Conservation (phyloP, 768 basidiomycete species). For the Gautieria morchelliformis region DNA sequence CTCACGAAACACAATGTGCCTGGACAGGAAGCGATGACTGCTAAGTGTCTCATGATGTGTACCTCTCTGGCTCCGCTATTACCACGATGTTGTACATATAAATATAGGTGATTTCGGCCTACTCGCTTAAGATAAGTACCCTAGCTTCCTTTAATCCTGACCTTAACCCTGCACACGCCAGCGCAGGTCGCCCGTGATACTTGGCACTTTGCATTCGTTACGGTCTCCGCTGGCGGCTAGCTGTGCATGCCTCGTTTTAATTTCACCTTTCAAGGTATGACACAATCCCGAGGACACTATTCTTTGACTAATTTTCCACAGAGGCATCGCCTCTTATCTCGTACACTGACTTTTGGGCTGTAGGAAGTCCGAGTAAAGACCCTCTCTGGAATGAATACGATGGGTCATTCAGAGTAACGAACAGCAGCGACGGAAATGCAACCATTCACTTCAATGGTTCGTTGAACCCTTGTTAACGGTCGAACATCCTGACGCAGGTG, state of each 20-base stretch:
- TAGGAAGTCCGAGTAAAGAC: not conserved
- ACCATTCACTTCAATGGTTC: not conserved
- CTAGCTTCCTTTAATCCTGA: not conserved
- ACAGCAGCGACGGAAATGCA: not conserved
- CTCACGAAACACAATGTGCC: too few relatives aligned
- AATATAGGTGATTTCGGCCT: not conserved
- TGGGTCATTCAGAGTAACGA: not conserved
- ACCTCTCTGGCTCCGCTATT: too few relatives aligned
- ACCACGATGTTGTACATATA: too few relatives aligned
- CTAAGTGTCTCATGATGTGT: too few relatives aligned
- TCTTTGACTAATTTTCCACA: not conserved
- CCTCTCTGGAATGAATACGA: not conserved
- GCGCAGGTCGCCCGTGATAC: not conserved
- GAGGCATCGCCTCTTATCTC: conserved; percentile 5
- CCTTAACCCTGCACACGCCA: not conserved
- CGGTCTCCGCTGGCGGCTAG: not conserved
- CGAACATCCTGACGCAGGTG: not conserved
- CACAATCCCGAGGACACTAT: not conserved
- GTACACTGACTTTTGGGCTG: not conserved
- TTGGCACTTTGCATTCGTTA: not conserved
- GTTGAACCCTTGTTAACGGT: not conserved
- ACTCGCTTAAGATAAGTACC: not conserved
- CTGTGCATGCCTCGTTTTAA: not conserved
- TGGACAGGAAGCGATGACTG: too few relatives aligned
- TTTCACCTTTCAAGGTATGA: conserved; percentile 5